Conservation (phyloP, 441 rosid genomes). For the Viola pubescens region DNA sequence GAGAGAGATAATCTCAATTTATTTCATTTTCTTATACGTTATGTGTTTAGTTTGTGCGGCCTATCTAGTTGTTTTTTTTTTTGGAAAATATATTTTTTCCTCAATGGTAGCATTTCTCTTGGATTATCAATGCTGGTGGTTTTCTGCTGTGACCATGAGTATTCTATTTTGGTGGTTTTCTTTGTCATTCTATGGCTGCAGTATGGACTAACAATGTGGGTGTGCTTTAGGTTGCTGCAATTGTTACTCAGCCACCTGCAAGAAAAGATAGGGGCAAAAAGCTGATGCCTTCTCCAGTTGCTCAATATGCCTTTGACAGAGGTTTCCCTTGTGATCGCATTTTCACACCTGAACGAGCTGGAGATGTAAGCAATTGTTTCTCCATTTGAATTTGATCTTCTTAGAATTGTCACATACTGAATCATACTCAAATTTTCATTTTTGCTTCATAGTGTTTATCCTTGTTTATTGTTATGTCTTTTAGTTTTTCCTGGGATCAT, state of each 20-base stretch:
- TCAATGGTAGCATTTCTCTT: no score
- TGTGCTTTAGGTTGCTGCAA: conserved; percentile 65
- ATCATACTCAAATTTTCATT: no score
- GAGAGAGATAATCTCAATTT: no score
- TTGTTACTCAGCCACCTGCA: conserved; percentile 86
- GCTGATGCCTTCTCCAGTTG: conserved; percentile 72
- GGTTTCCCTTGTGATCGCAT: conserved; percentile 75
- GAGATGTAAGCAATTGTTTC: conserved; percentile 47
- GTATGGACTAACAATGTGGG: conserved; percentile 4
- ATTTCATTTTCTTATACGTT: no score
- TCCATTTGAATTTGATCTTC: neutral
- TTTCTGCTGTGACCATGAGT: no score
- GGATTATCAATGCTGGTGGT: no score
- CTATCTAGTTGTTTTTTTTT: no score
- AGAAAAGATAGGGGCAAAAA: conserved; percentile 78
- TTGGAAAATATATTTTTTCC: no score
- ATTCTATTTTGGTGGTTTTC: no score
- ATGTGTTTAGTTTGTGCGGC: no score
- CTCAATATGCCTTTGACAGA: conserved; percentile 71
- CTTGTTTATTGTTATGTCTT: neutral
- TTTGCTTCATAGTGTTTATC: neutral
- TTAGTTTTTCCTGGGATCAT: no score
- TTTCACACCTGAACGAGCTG: conserved; percentile 75
- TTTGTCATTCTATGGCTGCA: neutral
- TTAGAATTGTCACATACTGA: no score